Base-by-base conservation (phyloP, 345 rosid species). In the Triadica sebifera region DNA sequence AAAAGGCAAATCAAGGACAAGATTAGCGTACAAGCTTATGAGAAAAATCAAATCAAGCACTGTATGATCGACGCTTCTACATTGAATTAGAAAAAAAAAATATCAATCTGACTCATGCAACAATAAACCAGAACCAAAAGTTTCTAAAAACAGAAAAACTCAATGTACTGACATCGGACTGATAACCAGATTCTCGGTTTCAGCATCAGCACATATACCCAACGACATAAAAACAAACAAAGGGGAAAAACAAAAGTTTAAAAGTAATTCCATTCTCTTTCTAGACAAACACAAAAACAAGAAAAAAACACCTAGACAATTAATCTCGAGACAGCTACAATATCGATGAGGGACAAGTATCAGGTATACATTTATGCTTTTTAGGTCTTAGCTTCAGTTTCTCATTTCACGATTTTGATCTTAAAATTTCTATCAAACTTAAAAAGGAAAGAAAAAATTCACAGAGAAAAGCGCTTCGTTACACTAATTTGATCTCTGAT, bases 401-500 rank as follows among this genome's bases (percentile, higher is more conserved):
- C 4, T 15, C 22, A 58, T 24, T 41, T 13, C 34, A 59, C 10
- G 41, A 58, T 15, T 58, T 15, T 52, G 63, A 73, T 63, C 70
- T 50, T 29, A 20, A 50, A 64, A 73, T 39, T 19, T 2, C 46
- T 5, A 25, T 25, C 39, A 47, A 47, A n/a, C 4, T 45, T 12
- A 1, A 41, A n/a, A 62, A 52, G 39, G 38, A 67, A 20, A 4
- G 41, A n/a, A 62, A 41, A 64, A 63, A 72, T 12, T 50, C 19
- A 25, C 37, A 59, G 39, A 43, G 9, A 25, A 38, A 45, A 72
- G 52, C 39, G 58, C 43, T 74, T 73, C 76, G 59, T 73, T 70
- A 56, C 71, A 69, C 47, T 45, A 72, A 39, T 37, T 71, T 22
- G 70, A 60, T 41, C 69, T 64, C 37, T 24, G 4, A 55, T 55